Percentiles rank a stretch among this genome's conserved stretches.
phyloP scores from a whole-genome alignment of 2,329 filamentous ascomycete genomes.

The Tolypocladium ovalisporum region DNA sequence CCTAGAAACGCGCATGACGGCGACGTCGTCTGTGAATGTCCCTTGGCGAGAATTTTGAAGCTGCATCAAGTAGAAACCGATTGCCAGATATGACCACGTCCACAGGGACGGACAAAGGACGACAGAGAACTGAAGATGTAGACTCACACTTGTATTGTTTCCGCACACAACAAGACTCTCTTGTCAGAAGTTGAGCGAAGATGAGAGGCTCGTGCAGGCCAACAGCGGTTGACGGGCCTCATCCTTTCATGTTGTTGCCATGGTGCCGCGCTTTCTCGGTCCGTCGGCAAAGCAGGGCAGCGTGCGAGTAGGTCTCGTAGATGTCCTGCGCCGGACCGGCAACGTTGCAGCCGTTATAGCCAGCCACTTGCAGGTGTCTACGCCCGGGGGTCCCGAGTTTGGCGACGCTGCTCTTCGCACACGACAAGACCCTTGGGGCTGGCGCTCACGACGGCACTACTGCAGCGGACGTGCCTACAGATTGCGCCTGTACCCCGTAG shows the following conservation, averaged over 20 bases:
- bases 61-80: no score
- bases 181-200: not conserved
- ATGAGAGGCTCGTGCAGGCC: not conserved
- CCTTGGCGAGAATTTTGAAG: no score
- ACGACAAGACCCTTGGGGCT: not conserved
- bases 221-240: not conserved
- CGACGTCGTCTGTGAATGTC: not conserved
- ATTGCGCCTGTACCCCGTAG: not conserved
- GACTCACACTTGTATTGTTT: no score
- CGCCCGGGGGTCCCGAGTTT: not conserved
- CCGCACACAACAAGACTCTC: no score
- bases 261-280: not conserved
- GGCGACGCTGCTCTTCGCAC: not conserved
- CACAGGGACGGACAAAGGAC: not conserved
- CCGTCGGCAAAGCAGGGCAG: not conserved
- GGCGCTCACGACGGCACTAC: no score
- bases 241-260: no score
- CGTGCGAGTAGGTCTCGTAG: not conserved
- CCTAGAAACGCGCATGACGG: not conserved
- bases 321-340: not conserved
- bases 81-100: no score
- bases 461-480: not conserved
- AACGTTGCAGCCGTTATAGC: not conserved
- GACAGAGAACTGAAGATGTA: no score
- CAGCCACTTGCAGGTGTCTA: not conserved